Base-by-base conservation (phyloP, 108 stramenopile species). In the Cyclotella choctawhatcheeana region DNA sequence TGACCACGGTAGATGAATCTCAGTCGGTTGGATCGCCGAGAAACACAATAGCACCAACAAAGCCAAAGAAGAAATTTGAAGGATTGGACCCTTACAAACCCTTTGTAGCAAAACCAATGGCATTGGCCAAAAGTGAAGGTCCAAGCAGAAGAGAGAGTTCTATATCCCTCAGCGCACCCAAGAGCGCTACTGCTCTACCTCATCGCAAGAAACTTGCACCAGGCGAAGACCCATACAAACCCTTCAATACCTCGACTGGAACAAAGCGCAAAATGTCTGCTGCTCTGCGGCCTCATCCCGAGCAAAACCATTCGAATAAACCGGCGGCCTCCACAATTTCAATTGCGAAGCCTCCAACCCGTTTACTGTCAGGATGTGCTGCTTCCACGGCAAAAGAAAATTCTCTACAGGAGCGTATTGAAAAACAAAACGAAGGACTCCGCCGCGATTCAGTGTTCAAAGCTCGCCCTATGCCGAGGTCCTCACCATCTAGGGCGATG, bases 381-480 rank as follows among this genome's bases (percentile, higher is more conserved):
- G 75, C 81, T 10, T 77, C 81, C 18, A 64, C 50, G 0, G 75
- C 70, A 17, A 82, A 67, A 60, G 76, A 64, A 64, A 66, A 50
- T 34, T 65, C 21, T 67, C 69, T 22, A 26, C 64, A 33, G 26
- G 55, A 71, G 5, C 64, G 64, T 1, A 26, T 66, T 30, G 50
- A 77, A 45, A 64, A 77, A 31, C 64, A 77, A 31, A 70, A 82
- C 10, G 76, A 27, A 14, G 67, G 47, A 54, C 34, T 65, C 3
- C 21, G 64, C 25, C 40, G 71, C n/a, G 63, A 77, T 27, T 71
- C 81, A 13, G 20, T 44, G 13, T 82, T 82, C 40, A 71, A 51
- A 62, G 81, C 81, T 58, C 71, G 63, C 0, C 81, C 81, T 17
- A 44, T 82, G 17, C 71, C 81, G 21, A 37, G 64, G n/a, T 56